Evolutionary conservation across 2,329 filamentous ascomycete genomes (phyloP).

Genomic region (Botrytis fragariae): DNA sequence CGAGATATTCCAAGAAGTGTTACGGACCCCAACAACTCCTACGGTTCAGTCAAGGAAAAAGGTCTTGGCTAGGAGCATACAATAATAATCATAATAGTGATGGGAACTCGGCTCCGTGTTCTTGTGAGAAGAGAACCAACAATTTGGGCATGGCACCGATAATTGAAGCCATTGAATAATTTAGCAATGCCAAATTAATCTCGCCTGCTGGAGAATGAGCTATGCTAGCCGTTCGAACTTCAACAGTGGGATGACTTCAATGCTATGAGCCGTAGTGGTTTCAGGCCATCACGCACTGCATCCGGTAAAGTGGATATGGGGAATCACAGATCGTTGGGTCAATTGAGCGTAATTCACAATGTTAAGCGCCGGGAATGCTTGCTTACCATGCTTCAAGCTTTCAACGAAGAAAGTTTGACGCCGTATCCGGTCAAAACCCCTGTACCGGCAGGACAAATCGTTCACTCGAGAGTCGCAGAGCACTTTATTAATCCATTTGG

Average conservation of each 20-base stretch:
- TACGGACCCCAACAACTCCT: background rate
- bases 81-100: background rate
- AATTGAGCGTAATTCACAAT: background rate
- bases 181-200: background rate
- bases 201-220: background rate
- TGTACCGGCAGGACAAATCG: background rate
- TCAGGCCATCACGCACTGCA: background rate
- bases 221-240: background rate
- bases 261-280: background rate
- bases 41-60: background rate
- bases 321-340: background rate
- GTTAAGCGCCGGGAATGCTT: slow-evolving; percentile 2
- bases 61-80: background rate
- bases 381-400: slow-evolving; percentile 2
- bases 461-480: background rate
- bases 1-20: background rate
- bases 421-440: background rate
- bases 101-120: background rate
- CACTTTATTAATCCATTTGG: background rate
- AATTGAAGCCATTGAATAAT: background rate
- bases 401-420: background rate
- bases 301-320: background rate
- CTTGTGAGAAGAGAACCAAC: background rate
- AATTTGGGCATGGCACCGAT: too few relatives aligned
- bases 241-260: slow-evolving; percentile 1